Base-by-base conservation (phyloP, 2,329 filamentous ascomycete species). In the Dryadomyces quercivorus region DNA sequence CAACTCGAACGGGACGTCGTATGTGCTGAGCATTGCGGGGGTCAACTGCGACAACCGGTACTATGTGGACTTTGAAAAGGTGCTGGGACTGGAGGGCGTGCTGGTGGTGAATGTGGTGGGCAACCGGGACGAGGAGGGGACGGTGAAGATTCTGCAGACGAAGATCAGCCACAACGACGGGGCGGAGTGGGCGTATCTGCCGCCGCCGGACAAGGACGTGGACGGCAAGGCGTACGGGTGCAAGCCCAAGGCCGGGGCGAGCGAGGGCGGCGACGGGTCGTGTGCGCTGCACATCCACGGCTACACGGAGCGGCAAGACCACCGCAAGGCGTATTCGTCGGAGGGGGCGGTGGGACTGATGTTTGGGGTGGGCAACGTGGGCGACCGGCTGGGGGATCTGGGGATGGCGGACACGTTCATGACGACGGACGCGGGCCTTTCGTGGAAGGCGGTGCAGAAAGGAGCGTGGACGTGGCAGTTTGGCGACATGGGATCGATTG, bases 141-240 rank as follows among this genome's bases (percentile, higher is more conserved):
- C 78, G 21, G 73, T 76, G 45, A 98, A 98, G 75, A 84, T 83
- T 65, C 76, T 96, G 51, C 88, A 89, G 67, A 93, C 88, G 42
- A 84, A 86, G 74, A 96, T 98, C 64, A 95, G 90, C 1, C 93
- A 98, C 71, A 97, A 96, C 63, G 93, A 98, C 65, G 93, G 92
- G 38, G 86, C 87, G 0, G 82, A 91, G 65, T 98, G 93, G 93
- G 76, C 75, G 31, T 82, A 83, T 59, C 71, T 98, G 10, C 70
- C 81, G 12, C 84, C 89, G n/a, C 92, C 90, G 0, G 64, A 69
- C 42, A 79, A 82, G 61, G 84, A 92, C 61, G 74, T 78, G 0
- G 81, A 93, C 34, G 82, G 81, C 61, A 87, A 92, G 61, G 67
- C 74, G 2, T 94, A 85, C 64, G 68, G 72, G 13, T 97, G 93